Percentiles rank a stretch among this genome's conserved stretches.
phyloP scores from a whole-genome alignment of 1,284 basidiomycete genomes.

The Singerocomus rubriflavus region DNA sequence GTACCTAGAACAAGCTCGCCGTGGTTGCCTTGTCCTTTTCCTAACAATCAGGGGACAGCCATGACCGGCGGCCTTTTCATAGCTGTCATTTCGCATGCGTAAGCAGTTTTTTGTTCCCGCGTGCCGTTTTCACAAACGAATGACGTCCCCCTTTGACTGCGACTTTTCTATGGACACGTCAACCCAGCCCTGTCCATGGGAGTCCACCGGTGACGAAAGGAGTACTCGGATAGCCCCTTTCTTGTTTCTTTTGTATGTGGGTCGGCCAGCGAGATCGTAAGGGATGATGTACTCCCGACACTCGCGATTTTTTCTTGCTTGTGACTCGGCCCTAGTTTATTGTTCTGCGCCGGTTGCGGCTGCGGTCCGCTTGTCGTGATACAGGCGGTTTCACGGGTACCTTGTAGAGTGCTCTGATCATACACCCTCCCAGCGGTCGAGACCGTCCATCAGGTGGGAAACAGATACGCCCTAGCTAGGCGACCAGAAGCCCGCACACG shows the following conservation, averaged over 20 bases:
- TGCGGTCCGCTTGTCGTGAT: neutral
- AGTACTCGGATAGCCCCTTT: neutral
- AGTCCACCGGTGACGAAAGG: neutral
- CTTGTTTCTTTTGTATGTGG: neutral
- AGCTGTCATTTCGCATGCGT: neutral
- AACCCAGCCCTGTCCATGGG: neutral
- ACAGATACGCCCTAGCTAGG: too few relatives aligned
- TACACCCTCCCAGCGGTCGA: neutral
- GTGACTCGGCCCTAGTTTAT: neutral
- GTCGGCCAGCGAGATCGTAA: neutral
- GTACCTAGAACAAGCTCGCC: slow-evolving; percentile 1
- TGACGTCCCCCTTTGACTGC: neutral
- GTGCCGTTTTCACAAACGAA: neutral
- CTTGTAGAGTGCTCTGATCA: neutral
- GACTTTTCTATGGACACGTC: slow-evolving; percentile 1
- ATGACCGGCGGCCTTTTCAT: too few relatives aligned
- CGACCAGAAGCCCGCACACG: too few relatives aligned
- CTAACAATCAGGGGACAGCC: too few relatives aligned
- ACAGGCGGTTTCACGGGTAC: neutral
- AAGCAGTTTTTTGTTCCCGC: neutral
- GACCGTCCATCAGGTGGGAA: too few relatives aligned
- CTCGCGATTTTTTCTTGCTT: too few relatives aligned
- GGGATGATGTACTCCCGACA: neutral
- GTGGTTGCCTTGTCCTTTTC: too few relatives aligned
- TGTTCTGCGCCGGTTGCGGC: neutral